These are phyloP conservation scores for Phialophora macrospora DNA, from an alignment of 2,329 filamentous ascomycete species.

Conservation along the genomic window DNA sequence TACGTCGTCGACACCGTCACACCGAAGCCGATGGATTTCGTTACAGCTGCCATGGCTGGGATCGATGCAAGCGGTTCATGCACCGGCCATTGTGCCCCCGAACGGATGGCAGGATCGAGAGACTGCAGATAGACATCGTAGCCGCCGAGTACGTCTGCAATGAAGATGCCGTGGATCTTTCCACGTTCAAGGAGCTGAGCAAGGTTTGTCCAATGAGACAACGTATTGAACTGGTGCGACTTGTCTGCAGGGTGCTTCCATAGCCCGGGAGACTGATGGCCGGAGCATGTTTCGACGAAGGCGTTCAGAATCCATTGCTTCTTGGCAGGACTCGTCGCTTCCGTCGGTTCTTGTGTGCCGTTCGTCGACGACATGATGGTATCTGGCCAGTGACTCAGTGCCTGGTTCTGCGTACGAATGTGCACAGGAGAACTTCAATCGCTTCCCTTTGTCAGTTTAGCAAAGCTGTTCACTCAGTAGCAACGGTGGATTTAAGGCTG, in stretches of 20 bases:
- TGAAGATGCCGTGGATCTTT: slow-evolving; percentile 70
- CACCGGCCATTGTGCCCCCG: slow-evolving; percentile 72
- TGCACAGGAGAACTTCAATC: background rate
- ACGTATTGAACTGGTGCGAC: slow-evolving; percentile 64
- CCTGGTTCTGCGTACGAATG: background rate
- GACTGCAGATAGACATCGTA: slow-evolving; percentile 72
- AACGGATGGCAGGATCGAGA: slow-evolving; percentile 63
- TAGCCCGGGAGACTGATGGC: slow-evolving; percentile 61
- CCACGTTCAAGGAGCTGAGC: slow-evolving; percentile 65
- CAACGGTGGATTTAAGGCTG: background rate
- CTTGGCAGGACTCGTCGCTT: background rate
- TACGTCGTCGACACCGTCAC: slow-evolving; percentile 72
- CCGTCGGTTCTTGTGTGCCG: background rate
- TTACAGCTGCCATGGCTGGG: slow-evolving; percentile 70
- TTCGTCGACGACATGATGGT: slow-evolving; percentile 12
- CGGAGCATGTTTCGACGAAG: slow-evolving; percentile 58
- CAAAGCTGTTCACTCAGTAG: background rate
- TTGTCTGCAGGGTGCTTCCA: slow-evolving; percentile 69
- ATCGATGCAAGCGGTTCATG: slow-evolving; percentile 69
- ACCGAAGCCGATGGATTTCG: slow-evolving; percentile 69
- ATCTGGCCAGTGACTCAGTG: background rate
- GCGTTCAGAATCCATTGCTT: slow-evolving; percentile 59
- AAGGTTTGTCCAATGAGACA: slow-evolving; percentile 65
- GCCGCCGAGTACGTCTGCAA: slow-evolving; percentile 69
- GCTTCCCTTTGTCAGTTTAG: background rate